These are phyloP conservation scores for Pichia nakasei DNA, from an alignment of 805 yeast genomes.

Conservation along the genomic window DNA sequence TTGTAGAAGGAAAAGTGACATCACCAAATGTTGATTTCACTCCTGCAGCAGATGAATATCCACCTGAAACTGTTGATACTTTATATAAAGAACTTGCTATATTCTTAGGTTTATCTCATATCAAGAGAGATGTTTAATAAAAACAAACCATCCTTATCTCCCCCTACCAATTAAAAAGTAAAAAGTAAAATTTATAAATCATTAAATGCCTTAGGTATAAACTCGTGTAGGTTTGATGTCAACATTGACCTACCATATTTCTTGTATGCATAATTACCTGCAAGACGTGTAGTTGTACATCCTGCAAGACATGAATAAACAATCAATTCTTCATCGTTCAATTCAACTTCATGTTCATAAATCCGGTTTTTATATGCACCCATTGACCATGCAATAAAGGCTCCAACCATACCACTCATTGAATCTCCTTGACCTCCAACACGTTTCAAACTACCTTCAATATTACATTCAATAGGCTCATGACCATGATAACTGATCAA, in stretches of 20 bases:
- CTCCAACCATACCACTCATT: slow-evolving; percentile 75
- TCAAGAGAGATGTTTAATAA: slow-evolving; percentile 5
- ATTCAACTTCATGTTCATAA: slow-evolving; percentile 34
- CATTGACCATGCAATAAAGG: slow-evolving; percentile 71
- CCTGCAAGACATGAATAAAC: slow-evolving; percentile 67
- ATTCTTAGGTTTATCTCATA: slow-evolving; percentile 42
- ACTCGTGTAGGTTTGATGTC: slow-evolving; percentile 69
- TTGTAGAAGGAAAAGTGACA: slow-evolving; percentile 41
- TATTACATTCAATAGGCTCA: slow-evolving; percentile 32
- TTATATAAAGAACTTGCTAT: slow-evolving; percentile 59
- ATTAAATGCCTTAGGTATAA: slow-evolving; percentile 53
- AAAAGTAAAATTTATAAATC: slow-evolving; percentile 8
- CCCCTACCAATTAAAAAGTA: not conserved
- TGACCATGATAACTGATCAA: slow-evolving; percentile 43
- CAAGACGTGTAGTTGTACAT: slow-evolving; percentile 52
- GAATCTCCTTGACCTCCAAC: slow-evolving; percentile 98
- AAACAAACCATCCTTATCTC: no score
- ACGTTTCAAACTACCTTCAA: slow-evolving; percentile 63
- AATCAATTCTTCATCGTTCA: slow-evolving; percentile 24
- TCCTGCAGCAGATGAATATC: slow-evolving; percentile 25
- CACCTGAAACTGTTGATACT: slow-evolving; percentile 42
- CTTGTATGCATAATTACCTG: slow-evolving; percentile 57
- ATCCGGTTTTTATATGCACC: slow-evolving; percentile 48
- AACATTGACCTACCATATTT: slow-evolving; percentile 71
- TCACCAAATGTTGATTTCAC: slow-evolving; percentile 27